Base-by-base conservation (phyloP, 2,329 filamentous ascomycete species). In the Fusarium sp. region DNA sequence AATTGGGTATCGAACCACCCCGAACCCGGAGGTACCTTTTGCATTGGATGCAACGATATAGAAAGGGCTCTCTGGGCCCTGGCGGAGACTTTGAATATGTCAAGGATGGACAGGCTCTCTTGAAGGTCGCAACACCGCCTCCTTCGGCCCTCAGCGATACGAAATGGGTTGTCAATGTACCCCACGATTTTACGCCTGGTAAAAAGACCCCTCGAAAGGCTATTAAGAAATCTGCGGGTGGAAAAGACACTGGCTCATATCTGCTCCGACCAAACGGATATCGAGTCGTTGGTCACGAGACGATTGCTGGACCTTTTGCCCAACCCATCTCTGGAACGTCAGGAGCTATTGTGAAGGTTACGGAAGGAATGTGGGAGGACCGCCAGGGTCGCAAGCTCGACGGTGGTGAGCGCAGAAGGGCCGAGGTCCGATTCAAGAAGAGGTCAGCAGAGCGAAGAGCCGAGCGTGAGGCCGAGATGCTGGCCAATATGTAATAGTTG, bases 331-430 rank as follows among this genome's bases (percentile, higher is more conserved):
- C 93, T 82, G 89, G 89, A 3, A 88, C 90, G 3, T 84, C 85
- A 45, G 91, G 90, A 14, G 93, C 92, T 17, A 86, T 87, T 58
- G 87, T 98, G 75, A 87, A 87, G 72, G 88, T 94, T 28, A 90
- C 91, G 64, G 95, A 98, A 82, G 95, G 96, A 15, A 92, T 98
- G 86, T 98, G 96, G 96, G 96, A 98, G 86, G 88, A 95, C 79
- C 92, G 89, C 81, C 89, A 92, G 78, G 96, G 96, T 35, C 90
- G 91, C 79, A 98, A 98, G 91, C 92, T 99, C 75, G 95, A 98
- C 83, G 96, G 96, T 80, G 96, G 96, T 87, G 96, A 99, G 87
- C 91, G 96, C 82, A 90, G 96, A 83, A 91, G 90, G 82, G 93
- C 93, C 22, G 92, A 97, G 85, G 91, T 98, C 59, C 89, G 94